Percentiles rank a stretch among this genome's conserved stretches.
Conservation (phyloP, 805 yeast genomes). For the Yarrowia sp. region DNA sequence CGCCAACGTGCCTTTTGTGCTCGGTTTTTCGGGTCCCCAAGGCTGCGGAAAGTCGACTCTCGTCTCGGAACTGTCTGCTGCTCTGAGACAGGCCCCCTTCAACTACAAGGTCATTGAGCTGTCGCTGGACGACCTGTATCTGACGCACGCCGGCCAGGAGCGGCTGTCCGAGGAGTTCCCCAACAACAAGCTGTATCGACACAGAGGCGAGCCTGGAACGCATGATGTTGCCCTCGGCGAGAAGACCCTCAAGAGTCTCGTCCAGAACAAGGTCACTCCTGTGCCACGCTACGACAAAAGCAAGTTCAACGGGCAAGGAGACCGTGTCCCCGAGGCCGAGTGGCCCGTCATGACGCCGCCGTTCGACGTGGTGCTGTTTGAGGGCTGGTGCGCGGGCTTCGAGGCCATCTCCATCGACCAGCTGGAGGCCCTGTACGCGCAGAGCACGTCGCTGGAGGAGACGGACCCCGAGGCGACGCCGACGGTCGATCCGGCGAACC, state of each 20-base stretch:
- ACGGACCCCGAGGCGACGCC: not conserved
- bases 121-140: conserved; percentile 85
- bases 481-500: conserved; percentile 20
- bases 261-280: conserved; percentile 37
- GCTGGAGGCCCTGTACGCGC: conserved; percentile 37
- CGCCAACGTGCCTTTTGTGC: conserved; percentile 30
- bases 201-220: conserved; percentile 92
- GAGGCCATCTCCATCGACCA: conserved; percentile 42
- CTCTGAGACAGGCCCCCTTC: conserved; percentile 38
- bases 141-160: conserved; percentile 61
- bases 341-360: conserved; percentile 45
- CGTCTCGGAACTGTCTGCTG: conserved; percentile 34
- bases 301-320: conserved; percentile 70
- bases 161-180: conserved; percentile 43
- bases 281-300: conserved; percentile 82
- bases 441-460: conserved; percentile 29
- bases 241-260: conserved; percentile 41
- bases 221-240: conserved; percentile 61
- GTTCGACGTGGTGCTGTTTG: conserved; percentile 69
- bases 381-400: conserved; percentile 95
- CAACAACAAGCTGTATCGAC: conserved; percentile 58
- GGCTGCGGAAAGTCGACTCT: conserved; percentile 43
- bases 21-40: conserved; percentile 42
- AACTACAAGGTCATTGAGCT: conserved; percentile 43
- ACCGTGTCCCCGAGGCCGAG: conserved; percentile 48